Percentiles rank a stretch among this genome's conserved stretches.
phyloP scores from a whole-genome alignment of 202 grass and related monocot species.

The Thinopyrum obtusiflorum region DNA sequence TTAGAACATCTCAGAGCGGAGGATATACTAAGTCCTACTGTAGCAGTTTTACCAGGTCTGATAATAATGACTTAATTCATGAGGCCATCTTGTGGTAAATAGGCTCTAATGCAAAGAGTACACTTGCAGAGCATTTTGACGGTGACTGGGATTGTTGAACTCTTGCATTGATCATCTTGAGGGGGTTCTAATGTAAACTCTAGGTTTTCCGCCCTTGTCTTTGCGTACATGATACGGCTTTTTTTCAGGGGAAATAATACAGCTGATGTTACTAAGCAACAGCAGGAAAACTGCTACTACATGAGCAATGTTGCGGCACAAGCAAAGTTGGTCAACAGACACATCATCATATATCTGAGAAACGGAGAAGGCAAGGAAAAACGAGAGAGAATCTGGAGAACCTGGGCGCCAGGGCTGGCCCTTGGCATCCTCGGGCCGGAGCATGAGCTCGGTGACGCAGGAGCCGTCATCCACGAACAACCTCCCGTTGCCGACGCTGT shows the following conservation, averaged over 20 bases:
- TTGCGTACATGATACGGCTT: neutral
- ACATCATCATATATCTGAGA: neutral
- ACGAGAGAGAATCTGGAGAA: neutral
- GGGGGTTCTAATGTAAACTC: neutral
- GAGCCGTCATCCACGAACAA: conserved; percentile 75
- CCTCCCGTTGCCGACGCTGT: conserved; percentile 25
- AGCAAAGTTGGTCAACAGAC: neutral
- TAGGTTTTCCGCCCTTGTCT: no score
- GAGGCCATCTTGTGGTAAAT: neutral
- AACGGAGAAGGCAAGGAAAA: neutral
- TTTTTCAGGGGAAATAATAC: neutral
- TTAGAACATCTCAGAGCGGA: no score
- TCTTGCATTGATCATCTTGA: neutral
- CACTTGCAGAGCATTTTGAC: neutral
- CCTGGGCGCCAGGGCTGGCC: conserved; percentile 50
- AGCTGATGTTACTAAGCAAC: neutral
- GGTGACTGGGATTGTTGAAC: neutral
- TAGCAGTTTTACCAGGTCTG: neutral
- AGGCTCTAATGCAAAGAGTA: neutral
- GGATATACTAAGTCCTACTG: no score
- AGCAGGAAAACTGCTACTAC: neutral
- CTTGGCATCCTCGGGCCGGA: conserved; percentile 31
- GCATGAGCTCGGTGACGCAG: conserved; percentile 45
- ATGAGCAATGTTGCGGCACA: neutral
- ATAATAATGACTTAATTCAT: neutral